Base-by-base conservation (phyloP, 2,329 filamentous ascomycete species). In the Paecilomyces variotii region DNA sequence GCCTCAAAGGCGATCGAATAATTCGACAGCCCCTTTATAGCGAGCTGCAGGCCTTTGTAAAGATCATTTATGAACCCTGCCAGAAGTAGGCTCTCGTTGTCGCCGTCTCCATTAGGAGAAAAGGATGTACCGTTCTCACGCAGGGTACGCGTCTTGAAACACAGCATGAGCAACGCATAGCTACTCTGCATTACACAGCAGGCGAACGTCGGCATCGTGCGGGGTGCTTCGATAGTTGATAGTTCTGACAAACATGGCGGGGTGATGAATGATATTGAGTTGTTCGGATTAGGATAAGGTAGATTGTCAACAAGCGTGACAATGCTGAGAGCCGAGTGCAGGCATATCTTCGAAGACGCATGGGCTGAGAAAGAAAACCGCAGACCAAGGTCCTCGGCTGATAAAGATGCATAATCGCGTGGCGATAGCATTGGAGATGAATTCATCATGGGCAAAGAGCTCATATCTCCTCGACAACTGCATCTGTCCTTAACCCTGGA, bases 171-270 rank as follows among this genome's bases (percentile, higher is more conserved):
- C 68, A 78, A 70, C 3, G 76, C 75, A 59, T 79, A 79, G 59
- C 76, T 78, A 51, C 74, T 73, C 61, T 79, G 76, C 75, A 78
- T 77, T 7, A 76, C 68, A 60, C 77, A 79, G 64, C 76, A 78
- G 26, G 76, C 76, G 60, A 78, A 78, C 0, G 74, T 75, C 0
- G 77, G 77, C 75, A 79, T 78, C 2, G 76, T 78, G 4, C 76
- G 72, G 3, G 76, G 75, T n/a, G 71, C 55, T 28, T 68, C 59
- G 32, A 53, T 52, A 24, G 56, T 53, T 11, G 53, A 59, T 1
- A 28, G 54, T 12, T 28, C n/a, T 5, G 58, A 60, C 4, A 60
- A 28, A 24, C 51, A 56, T 28, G 57, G 54, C 26, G 52, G 60
- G 35, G 55, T 55, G 24, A 30, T 59, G 54, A 27, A 54, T 11